phyloP scores from a whole-genome alignment of 495 filamentous ascomycete genomes.

The Penicillium riverlandense region DNA sequence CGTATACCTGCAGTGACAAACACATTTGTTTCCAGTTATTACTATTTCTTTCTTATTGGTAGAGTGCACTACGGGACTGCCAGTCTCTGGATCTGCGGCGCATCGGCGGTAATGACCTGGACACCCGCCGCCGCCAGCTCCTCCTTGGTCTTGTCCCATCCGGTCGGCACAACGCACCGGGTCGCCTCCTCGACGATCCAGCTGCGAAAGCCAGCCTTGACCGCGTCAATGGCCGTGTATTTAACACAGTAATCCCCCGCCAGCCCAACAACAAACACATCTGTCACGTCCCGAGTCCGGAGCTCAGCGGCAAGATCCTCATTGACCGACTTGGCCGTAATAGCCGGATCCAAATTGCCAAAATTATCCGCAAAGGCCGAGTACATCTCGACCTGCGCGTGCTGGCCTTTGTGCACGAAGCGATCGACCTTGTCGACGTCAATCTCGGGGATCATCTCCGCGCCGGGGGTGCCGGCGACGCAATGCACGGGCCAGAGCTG shows the following conservation, averaged over 20 bases:
- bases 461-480: constrained; percentile 65
- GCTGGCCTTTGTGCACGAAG: constrained; percentile 70
- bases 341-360: constrained; percentile 37
- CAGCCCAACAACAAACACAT: constrained; percentile 78
- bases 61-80: constrained; percentile 6
- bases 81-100: constrained; percentile 40
- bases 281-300: constrained; percentile 49
- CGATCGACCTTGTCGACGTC: constrained; percentile 50
- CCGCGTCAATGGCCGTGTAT: constrained; percentile 69
- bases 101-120: constrained; percentile 39
- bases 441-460: constrained; percentile 69
- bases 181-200: constrained; percentile 75
- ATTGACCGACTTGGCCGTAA: constrained; percentile 40
- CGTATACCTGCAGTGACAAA: constrained; percentile 6
- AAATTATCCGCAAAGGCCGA: constrained; percentile 78
- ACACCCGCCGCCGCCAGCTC: constrained; percentile 51
- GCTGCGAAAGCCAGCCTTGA: constrained; percentile 65
- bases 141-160: constrained; percentile 50
- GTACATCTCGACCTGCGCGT: constrained; percentile 80
- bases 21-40: neutral
- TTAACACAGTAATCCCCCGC: constrained; percentile 89
- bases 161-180: constrained; percentile 53
- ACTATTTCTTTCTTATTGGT: neutral
- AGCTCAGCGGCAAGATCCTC: constrained; percentile 54
- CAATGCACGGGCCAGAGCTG: constrained; percentile 89